These are phyloP conservation scores for Eucalyptus albens DNA, from an alignment of 345 rosid species.

Conservation along the genomic window DNA sequence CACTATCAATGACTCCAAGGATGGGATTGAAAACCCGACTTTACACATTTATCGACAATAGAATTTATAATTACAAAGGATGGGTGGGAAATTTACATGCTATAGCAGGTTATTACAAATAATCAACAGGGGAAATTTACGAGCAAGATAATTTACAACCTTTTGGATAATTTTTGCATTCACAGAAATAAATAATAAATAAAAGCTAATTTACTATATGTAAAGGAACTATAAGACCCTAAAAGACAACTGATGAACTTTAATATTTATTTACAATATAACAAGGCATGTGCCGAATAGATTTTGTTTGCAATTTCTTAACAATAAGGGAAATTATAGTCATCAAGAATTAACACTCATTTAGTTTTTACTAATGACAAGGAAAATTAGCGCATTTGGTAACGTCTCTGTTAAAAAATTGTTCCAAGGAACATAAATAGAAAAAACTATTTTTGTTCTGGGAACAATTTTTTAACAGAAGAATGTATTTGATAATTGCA, in stretches of 20 bases:
- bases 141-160: background rate
- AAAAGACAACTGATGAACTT: background rate
- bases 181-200: background rate
- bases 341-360: background rate
- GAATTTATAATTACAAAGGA: too few species aligned
- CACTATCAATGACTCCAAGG: too few species aligned
- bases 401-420: too few species aligned
- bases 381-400: too few species aligned
- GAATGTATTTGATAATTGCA: fast-evolving
- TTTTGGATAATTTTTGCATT: background rate
- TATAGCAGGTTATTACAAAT: too few species aligned
- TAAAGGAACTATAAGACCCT: background rate
- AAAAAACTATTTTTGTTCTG: too few species aligned
- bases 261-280: background rate
- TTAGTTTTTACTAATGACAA: background rate
- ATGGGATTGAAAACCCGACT: too few species aligned
- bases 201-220: background rate
- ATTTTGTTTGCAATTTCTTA: background rate
- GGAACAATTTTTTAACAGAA: too few species aligned
- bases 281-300: background rate
- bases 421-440: too few species aligned
- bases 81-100: too few species aligned
- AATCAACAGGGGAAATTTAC: too few species aligned
- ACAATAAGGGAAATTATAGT: background rate
- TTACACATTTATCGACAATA: too few species aligned